Base-by-base conservation (phyloP, 2,329 filamentous ascomycete species). In the Aspergillus tanneri region DNA sequence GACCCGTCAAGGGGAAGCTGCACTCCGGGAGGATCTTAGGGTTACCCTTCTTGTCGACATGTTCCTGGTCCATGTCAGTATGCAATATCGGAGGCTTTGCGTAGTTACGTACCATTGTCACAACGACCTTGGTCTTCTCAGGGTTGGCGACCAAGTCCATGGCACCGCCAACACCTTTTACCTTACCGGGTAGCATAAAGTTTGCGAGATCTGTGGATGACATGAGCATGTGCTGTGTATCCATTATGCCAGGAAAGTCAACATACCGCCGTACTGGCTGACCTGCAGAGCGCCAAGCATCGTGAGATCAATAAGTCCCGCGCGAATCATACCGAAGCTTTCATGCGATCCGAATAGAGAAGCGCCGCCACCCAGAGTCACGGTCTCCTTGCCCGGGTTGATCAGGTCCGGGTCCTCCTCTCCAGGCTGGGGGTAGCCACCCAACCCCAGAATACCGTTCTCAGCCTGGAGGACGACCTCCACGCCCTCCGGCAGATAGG, bases 111-210 rank as follows among this genome's bases (percentile, higher is more conserved):
- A 57, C 52, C 36, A 84, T 87, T 1, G 84, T 82, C 3, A 87
- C 83, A 12, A 88, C 83, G 54, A 88, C 85, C 75, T 85, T 87
- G 59, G 85, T 88, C 64, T 78, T 79, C 59, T 85, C 81, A 2
- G 85, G 85, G 71, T 87, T 87, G 50, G 82, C 83, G 11, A 88
- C 84, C n/a, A 88, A 72, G 64, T 88, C 85, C 85, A 88, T 88
- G 38, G 85, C 85, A 42, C 85, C 85, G 50, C 89, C 89, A 81
- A 95, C 91, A 40, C 89, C 89, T 79, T 93, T 93, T 43, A 68
- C 82, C 72, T 92, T 93, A 43, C 89, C 89, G 0, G 89, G 89
- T 56, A 95, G 86, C 86, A 93, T 93, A 77, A 89, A 95, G 73
- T 93, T 93, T 47, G 89, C 89, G 44, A 95, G 73, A 65, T 95